These are phyloP conservation scores for Lactarius hatsudake DNA, from an alignment of 768 basidiomycete species.

Conservation along the genomic window DNA sequence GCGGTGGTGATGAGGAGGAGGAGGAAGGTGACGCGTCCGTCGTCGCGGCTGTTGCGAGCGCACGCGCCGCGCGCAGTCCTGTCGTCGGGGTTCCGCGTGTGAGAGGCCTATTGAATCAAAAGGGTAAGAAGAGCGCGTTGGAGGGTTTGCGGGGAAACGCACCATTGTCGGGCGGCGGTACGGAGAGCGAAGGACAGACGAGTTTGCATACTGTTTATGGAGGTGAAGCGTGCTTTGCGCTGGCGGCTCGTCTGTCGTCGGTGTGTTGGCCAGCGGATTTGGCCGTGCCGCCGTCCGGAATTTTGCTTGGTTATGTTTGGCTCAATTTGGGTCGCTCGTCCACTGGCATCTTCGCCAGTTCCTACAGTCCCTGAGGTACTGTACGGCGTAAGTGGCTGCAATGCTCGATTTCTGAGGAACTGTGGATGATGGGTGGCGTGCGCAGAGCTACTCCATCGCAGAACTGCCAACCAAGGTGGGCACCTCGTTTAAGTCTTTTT, in stretches of 20 bases:
- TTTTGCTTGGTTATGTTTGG: neutral
- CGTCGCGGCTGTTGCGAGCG: constrained; percentile 43
- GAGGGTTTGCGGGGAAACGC: too few relatives aligned
- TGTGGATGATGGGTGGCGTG: too few relatives aligned
- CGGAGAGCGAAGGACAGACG: constrained; percentile 9
- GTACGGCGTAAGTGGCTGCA: too few relatives aligned
- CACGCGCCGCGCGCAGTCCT: neutral
- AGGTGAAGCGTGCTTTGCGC: neutral
- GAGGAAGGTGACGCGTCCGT: constrained; percentile 43
- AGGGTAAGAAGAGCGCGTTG: neutral
- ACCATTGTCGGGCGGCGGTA: constrained; percentile 5
- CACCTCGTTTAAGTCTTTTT: too few relatives aligned
- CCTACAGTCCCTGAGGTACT: too few relatives aligned
- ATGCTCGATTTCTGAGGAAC: too few relatives aligned
- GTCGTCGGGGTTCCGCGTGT: neutral
- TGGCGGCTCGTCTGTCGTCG: neutral
- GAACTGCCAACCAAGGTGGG: too few relatives aligned
- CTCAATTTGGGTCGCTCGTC: too few relatives aligned
- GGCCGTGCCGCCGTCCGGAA: neutral
- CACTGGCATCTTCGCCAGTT: too few relatives aligned
- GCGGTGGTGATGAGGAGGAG: constrained; percentile 42
- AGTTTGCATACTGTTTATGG: neutral
- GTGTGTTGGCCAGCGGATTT: neutral
- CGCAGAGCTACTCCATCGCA: too few relatives aligned
- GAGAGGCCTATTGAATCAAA: constrained; percentile 1